These are phyloP conservation scores for Zygotorulaspora florentina DNA, from an alignment of 805 yeast species.

Conservation along the genomic window DNA sequence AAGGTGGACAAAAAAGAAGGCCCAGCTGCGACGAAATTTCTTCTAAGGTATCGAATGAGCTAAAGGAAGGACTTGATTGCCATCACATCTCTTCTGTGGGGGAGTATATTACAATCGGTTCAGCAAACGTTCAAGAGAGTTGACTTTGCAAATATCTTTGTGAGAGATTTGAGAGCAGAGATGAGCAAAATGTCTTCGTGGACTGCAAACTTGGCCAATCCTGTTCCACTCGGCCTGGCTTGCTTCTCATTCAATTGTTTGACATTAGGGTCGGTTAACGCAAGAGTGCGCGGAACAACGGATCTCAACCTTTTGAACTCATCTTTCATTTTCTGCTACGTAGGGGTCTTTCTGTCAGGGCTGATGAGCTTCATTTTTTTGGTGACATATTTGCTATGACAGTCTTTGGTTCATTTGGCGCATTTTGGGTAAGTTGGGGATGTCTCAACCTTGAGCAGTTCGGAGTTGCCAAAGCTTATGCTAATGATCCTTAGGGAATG, in stretches of 20 bases:
- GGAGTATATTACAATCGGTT: conserved; percentile 39
- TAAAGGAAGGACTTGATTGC: too few species aligned
- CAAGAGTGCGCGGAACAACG: conserved; percentile 63
- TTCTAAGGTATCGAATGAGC: too few species aligned
- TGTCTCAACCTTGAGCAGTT: conserved; percentile 57
- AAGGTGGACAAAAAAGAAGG: too few species aligned
- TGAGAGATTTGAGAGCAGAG: conserved; percentile 50
- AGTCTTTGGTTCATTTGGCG: conserved; percentile 49
- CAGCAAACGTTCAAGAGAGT: conserved; percentile 43
- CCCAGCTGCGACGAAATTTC: too few species aligned
- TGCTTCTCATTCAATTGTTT: conserved; percentile 58
- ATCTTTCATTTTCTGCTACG: conserved; percentile 67
- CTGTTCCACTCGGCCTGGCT: conserved; percentile 70
- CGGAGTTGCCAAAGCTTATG: conserved; percentile 49
- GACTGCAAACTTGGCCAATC: conserved; percentile 52
- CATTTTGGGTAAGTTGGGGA: conserved; percentile 74
- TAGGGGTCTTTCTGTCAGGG: conserved; percentile 64
- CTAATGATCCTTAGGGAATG: conserved; percentile 41
- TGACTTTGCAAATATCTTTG: conserved; percentile 61
- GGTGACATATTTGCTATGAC: conserved; percentile 76
- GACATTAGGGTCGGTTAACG: conserved; percentile 58
- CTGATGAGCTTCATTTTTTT: conserved; percentile 69
- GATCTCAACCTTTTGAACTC: conserved; percentile 60
- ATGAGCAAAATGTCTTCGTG: conserved; percentile 30
- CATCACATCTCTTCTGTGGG: conserved; percentile 32